Base-by-base conservation (phyloP, 2,329 filamentous ascomycete genomes). In the Colletotrichum cordylinicola region DNA sequence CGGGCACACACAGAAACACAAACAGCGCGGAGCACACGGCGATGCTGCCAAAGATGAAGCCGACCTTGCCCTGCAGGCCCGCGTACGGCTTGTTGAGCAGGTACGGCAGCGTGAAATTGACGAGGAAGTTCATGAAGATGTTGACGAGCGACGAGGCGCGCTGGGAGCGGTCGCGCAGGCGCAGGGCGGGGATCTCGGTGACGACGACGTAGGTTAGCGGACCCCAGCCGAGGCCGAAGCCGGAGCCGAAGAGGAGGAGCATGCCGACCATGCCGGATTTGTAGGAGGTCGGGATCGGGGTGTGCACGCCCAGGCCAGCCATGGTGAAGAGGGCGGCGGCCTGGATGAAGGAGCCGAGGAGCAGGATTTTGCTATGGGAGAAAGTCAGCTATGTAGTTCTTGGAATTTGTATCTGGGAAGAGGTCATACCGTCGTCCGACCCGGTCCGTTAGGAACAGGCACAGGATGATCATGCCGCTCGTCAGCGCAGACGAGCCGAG, bases 191-290 rank as follows among this genome's bases (percentile, higher is more conserved):
- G 4, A 86, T 67, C 70, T 86, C 85, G 6, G 84, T 81, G 2
- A 81, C 80, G 55, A 86, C 79, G 62, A 84, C 82, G 69, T 85
- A 84, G 5, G 80, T 80, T 1, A 83, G 66, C 2, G 84, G 84
- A 1, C 81, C 84, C 82, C 83, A 86, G 16, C 81, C 83, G 2
- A 83, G 77, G 48, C 77, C 77, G 74, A 82, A 84, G 21, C 82
- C 82, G 55, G 82, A 74, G 35, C 75, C 77, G 39, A 82, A 85
- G 6, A 87, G 55, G 31, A 80, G 80, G 35, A 84, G 78, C 78
- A 83, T 83, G 48, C 82, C 81, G 8, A 86, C 81, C 52, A 85
- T 83, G 15, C 79, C 81, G 13, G 78, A 76, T 21, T 81, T 82
- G 66, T 79, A 75, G 6, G 64, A 65, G 33, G 65, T 21, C 12